Conservation (phyloP, 2,329 filamentous ascomycete species). For the Trichoderma polysporum region DNA sequence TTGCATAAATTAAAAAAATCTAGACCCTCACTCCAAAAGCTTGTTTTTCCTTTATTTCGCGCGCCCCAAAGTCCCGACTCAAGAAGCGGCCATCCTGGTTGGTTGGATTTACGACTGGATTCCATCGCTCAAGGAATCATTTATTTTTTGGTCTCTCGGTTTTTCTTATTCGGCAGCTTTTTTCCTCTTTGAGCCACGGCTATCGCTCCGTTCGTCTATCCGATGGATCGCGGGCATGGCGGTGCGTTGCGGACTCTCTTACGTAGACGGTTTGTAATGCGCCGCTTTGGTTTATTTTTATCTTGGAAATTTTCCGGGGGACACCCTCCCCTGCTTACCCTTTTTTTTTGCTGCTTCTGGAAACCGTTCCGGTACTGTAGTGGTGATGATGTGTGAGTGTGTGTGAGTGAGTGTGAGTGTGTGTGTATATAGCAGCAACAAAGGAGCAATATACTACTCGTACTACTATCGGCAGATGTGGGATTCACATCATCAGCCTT, state of each 20-base stretch:
- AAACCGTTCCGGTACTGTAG: no score
- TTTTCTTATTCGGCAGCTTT: not conserved
- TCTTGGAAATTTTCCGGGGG: no score
- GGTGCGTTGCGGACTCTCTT: no score
- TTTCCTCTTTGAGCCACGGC: not conserved
- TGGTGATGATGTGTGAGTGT: no score
- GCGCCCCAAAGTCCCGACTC: no score
- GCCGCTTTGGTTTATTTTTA: no score
- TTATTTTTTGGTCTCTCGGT: not conserved
- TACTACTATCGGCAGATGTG: not conserved
- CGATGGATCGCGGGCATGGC: not conserved
- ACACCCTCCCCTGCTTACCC: no score
- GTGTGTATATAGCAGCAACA: not conserved
- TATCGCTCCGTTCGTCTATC: not conserved
- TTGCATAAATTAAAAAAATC: not conserved
- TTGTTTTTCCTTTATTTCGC: not conserved
- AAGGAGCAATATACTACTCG: not conserved
- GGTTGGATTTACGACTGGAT: not conserved
- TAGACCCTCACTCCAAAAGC: not conserved
- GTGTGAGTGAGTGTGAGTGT: not conserved
- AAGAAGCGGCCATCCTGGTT: not conserved
- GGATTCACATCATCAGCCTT: no score
- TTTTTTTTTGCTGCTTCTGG: no score
- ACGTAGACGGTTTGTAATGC: no score
- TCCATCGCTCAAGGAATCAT: not conserved